Evolutionary conservation across 108 stramenopile species (phyloP).

Genomic region (Fistulifera solaris): DNA sequence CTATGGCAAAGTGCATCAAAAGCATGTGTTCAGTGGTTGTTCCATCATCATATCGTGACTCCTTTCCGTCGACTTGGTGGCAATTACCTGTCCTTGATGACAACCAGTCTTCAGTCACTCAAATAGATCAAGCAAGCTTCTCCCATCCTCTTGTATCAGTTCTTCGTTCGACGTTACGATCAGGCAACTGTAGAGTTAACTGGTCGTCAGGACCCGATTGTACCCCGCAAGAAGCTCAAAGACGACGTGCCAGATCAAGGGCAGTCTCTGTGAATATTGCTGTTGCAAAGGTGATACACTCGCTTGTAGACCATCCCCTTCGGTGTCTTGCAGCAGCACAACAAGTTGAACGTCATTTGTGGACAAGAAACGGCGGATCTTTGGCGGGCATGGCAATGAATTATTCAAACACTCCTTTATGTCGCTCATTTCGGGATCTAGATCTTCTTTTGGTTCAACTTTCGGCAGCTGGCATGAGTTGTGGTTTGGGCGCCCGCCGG

Average conservation of each 20-base stretch:
- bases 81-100: constrained; percentile 73
- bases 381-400: constrained; percentile 80
- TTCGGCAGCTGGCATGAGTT: constrained; percentile 72
- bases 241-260: constrained; percentile 53
- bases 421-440: constrained; percentile 73
- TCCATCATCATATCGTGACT: constrained; percentile 40
- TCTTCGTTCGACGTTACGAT: constrained; percentile 55
- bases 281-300: constrained; percentile 80
- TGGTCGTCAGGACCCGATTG: constrained; percentile 88
- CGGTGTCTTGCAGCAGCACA: constrained; percentile 77
- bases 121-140: constrained; percentile 13
- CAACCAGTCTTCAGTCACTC: constrained; percentile 14
- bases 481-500: constrained; percentile 72
- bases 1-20: constrained; percentile 64
- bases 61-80: constrained; percentile 64
- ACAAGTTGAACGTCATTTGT: constrained; percentile 82
- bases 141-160: constrained; percentile 60
- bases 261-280: constrained; percentile 68
- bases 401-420: constrained; percentile 76
- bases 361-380: constrained; percentile 79
- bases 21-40: constrained; percentile 65
- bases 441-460: constrained; percentile 80
- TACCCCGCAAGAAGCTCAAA: constrained; percentile 60
- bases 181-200: constrained; percentile 75
- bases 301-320: constrained; percentile 78